Evolutionary conservation across 495 filamentous ascomycete genomes (phyloP).

Genomic region (Lophiostoma macrostomum): DNA sequence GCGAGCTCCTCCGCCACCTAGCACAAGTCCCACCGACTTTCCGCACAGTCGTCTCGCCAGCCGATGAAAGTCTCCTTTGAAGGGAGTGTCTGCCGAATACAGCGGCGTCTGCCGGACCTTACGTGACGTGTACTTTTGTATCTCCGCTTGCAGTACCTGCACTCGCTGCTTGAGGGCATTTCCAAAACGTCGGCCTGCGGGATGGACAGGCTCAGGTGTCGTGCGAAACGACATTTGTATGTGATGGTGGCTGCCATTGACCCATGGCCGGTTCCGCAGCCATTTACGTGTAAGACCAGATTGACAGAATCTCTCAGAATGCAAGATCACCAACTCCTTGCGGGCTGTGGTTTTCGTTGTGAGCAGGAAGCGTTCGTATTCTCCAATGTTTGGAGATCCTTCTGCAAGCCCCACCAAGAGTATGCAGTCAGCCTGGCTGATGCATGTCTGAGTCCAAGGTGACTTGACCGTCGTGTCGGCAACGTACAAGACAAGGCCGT

Average conservation of each 20-base stretch:
- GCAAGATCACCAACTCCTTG: constrained; percentile 91
- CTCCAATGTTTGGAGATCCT: constrained; percentile 82
- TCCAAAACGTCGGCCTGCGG: constrained; percentile 72
- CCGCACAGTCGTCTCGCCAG: constrained; percentile 87
- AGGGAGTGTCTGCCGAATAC: constrained; percentile 85
- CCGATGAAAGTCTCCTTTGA: constrained; percentile 95
- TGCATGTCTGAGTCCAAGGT: constrained; percentile 98
- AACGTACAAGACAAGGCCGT: constrained; percentile 91
- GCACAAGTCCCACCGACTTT: constrained; percentile 88
- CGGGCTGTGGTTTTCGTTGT: constrained; percentile 96
- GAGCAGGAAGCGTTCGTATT: constrained; percentile 92
- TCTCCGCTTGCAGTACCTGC: constrained; percentile 91
- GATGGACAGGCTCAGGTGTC: constrained; percentile 72
- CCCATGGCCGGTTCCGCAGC: constrained; percentile 93
- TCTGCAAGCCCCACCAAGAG: constrained; percentile 90
- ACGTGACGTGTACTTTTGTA: constrained; percentile 93
- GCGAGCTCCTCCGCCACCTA: constrained; percentile 89
- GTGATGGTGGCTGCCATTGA: constrained; percentile 98
- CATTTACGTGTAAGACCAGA: constrained; percentile 81
- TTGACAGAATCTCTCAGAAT: constrained; percentile 83
- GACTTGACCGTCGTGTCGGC: constrained; percentile 96
- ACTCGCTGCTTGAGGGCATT: constrained; percentile 88
- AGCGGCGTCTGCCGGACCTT: constrained; percentile 80
- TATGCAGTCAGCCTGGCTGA: constrained; percentile 92
- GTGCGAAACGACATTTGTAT: constrained; percentile 91